Base-by-base conservation (phyloP, 768 basidiomycete genomes). In the Hygrophorus russula region DNA sequence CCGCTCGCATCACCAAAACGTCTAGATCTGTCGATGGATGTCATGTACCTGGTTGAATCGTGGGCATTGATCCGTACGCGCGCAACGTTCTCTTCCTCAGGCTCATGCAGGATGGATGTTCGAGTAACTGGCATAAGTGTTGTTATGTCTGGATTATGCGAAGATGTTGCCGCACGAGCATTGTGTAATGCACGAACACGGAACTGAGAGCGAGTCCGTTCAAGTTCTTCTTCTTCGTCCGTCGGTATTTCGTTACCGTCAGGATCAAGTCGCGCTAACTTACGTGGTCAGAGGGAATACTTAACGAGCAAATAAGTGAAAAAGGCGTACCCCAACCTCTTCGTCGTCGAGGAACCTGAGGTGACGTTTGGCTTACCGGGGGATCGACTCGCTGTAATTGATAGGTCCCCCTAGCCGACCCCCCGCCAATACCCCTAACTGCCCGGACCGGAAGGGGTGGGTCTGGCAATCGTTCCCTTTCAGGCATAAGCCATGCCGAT, bases 241-340 rank as follows among this genome's bases (percentile, higher is more conserved):
- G 70, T 68, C 2, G 76, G 64, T 44, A 81, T 70, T 53, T 80
- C 78, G 47, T 82, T 73, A 0, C 81, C 80, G 52, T 82, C 76
- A 2, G 68, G 51, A 56, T 74, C 70, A 37, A 74, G 65, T 30
- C 70, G 68, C 29, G 69, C 72, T 72, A 37, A 14, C 18, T 18
- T 30, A 33, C 28, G 35, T 18, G 14, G 27, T 39, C 18, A 36
- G 32, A 24, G 42, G 6, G 28, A 35, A 36, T 46, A 28, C 12
- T 17, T 33, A 28, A 49, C 39, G 34, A 18, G 12, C 10, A 30
- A 52, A 43, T 18, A 53, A 20, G 10, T 36, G 32, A 48, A 18
- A 24, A 37, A 45, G 44, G 56, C 68, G 48, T 52, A 73, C 72
- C 68, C 72, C 71, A 74, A 35, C 65, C 67, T 46, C 69, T 64